These are phyloP conservation scores for Metarhizium robertsii DNA, from an alignment of 2,329 filamentous ascomycete genomes.

Conservation along the genomic window DNA sequence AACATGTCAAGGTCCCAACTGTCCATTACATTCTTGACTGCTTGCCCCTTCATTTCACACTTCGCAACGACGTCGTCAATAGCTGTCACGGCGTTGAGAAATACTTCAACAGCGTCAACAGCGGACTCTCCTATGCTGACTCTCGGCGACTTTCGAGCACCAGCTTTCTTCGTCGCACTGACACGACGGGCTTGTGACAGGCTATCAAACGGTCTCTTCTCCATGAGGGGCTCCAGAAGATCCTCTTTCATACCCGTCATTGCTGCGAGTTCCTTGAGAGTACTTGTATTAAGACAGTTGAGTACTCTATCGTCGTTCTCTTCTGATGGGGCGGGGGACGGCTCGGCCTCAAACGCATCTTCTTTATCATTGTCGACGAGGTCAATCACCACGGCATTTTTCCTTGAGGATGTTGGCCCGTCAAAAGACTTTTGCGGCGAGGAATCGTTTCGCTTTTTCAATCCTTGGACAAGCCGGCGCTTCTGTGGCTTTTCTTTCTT, in stretches of 20 bases:
- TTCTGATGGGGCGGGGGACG: constrained; percentile 17
- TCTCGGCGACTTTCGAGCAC: constrained; percentile 35
- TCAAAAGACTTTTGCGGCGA: constrained; percentile 13
- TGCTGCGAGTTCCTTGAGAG: constrained; percentile 66
- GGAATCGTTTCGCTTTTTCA: constrained; percentile 17
- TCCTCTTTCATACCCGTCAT: constrained; percentile 67
- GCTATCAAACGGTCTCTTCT: constrained; percentile 62
- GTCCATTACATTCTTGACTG: constrained; percentile 35
- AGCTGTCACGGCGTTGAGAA: constrained; percentile 70
- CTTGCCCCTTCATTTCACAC: constrained; percentile 63
- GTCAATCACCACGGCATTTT: constrained; percentile 24
- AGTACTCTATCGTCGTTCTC: constrained; percentile 46
- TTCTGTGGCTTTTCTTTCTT: constrained; percentile 11
- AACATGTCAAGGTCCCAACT: constrained; percentile 40
- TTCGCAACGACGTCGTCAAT: constrained; percentile 73
- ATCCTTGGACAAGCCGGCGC: constrained; percentile 28
- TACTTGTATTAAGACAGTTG: constrained; percentile 74
- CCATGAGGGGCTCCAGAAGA: constrained; percentile 59
- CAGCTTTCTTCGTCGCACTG: constrained; percentile 39
- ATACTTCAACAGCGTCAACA: constrained; percentile 50
- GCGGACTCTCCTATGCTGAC: constrained; percentile 43
- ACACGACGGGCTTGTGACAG: constrained; percentile 60
- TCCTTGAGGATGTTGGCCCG: constrained; percentile 19
- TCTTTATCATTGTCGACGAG: constrained; percentile 31
- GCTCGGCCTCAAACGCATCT: constrained; percentile 29